A percentile compares a stretch with the other conserved stretches of the same genome.
These are phyloP conservation scores for Solanum stenotomum DNA, from an alignment of 257 asterid species.

Conservation along the genomic window DNA sequence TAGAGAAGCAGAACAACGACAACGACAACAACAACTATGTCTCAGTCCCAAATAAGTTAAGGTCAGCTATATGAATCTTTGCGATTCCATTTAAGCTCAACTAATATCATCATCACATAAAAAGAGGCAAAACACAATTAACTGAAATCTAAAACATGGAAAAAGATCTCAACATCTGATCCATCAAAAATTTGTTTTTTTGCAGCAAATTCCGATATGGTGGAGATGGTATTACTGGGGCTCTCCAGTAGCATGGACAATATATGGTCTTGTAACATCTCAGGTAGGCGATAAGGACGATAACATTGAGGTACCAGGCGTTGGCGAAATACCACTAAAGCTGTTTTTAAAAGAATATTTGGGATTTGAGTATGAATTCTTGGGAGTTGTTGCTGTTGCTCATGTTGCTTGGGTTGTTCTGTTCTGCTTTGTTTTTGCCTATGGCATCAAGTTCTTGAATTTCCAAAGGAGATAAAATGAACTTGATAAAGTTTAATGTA, in stretches of 20 bases:
- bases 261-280: constrained; percentile 71
- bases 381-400: constrained; percentile 43
- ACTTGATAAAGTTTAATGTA: neutral
- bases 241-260: constrained; percentile 74
- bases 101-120: neutral
- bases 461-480: constrained; percentile 32
- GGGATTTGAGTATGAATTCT: constrained; percentile 58
- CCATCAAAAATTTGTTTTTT: neutral
- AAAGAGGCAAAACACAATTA: neutral
- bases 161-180: neutral
- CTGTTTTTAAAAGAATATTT: constrained; percentile 24
- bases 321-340: constrained; percentile 21
- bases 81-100: neutral
- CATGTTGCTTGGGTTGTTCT: constrained; percentile 31
- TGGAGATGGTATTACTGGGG: constrained; percentile 95
- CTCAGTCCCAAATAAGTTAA: neutral
- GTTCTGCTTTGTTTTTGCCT: constrained; percentile 24
- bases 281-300: constrained; percentile 47
- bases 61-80: neutral
- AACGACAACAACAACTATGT: no score
- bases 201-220: constrained; percentile 74
- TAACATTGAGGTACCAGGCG: constrained; percentile 34
- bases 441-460: constrained; percentile 37
- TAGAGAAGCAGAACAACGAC: neutral
- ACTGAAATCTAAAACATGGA: neutral